Conservation (phyloP, 345 rosid species). For the Salix arbutifolia region DNA sequence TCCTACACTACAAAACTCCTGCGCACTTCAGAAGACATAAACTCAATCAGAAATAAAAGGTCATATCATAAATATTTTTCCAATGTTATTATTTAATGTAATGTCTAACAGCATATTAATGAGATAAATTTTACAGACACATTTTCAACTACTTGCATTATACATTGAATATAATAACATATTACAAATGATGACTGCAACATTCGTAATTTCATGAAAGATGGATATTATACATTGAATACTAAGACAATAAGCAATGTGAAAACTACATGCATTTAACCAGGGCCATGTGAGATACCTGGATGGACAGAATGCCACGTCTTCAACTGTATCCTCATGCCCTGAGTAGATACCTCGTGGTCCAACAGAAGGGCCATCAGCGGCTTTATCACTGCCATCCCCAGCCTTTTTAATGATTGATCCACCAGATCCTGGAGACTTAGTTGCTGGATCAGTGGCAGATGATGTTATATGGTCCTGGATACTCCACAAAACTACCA, state of each 20-base stretch:
- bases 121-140: not conserved
- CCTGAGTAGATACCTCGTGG: conserved; percentile 94
- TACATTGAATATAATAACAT: not conserved
- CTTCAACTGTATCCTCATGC: conserved; percentile 97
- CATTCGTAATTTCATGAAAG: not conserved
- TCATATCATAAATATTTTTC: not conserved
- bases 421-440: conserved; percentile 68
- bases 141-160: not conserved
- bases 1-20: conserved; percentile 97
- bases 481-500: conserved; percentile 95
- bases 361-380: conserved; percentile 69
- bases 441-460: conserved; percentile 58
- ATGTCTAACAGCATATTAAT: not conserved
- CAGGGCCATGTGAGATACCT: conserved; percentile 48
- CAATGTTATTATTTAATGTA: not conserved
- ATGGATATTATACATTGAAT: not conserved
- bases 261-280: not conserved
- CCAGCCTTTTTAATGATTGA: conserved; percentile 64
- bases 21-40: conserved; percentile 55
- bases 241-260: not conserved
- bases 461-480: conserved; percentile 85
- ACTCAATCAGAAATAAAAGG: conserved; percentile 22
- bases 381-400: conserved; percentile 62
- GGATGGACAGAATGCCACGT: conserved; percentile 90
- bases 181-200: not conserved